phyloP scores from a whole-genome alignment of 257 asterid species.

The Nicotiana obtusifolia region DNA sequence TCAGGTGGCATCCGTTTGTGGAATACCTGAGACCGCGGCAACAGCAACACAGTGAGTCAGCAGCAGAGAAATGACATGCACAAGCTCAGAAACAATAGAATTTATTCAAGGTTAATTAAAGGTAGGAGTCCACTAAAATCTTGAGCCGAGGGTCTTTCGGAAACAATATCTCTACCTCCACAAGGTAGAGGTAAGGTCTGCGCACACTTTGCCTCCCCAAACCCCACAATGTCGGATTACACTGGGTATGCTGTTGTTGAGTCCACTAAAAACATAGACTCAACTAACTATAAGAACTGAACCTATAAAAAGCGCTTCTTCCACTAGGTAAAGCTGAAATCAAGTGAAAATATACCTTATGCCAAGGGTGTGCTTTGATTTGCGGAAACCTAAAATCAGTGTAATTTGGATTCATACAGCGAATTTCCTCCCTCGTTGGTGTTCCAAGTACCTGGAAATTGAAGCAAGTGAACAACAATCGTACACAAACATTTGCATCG shows the following conservation, averaged over 20 bases:
- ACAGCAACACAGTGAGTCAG: neutral
- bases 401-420: conserved; percentile 93
- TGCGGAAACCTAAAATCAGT: conserved; percentile 91
- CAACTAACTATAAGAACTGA: too few relatives aligned
- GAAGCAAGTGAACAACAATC: conserved; percentile 12
- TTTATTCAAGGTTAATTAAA: neutral
- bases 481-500: neutral
- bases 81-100: neutral
- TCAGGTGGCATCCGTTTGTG: conserved; percentile 96
- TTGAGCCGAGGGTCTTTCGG: too few relatives aligned
- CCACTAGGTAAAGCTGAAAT: neutral
- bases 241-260: too few relatives aligned
- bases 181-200: too few relatives aligned
- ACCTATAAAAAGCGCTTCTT: neutral
- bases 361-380: conserved; percentile 96
- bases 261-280: too few relatives aligned
- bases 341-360: conserved; percentile 48
- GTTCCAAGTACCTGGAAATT: conserved; percentile 87
- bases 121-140: neutral
- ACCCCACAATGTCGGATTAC: too few relatives aligned
- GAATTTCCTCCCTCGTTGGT: conserved; percentile 91
- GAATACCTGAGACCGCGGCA: conserved; percentile 49
- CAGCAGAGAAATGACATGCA: neutral
- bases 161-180: too few relatives aligned
- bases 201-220: too few relatives aligned